phyloP scores from a whole-genome alignment of 2,329 filamentous ascomycete genomes.

The Trichoderma arundinaceum region DNA sequence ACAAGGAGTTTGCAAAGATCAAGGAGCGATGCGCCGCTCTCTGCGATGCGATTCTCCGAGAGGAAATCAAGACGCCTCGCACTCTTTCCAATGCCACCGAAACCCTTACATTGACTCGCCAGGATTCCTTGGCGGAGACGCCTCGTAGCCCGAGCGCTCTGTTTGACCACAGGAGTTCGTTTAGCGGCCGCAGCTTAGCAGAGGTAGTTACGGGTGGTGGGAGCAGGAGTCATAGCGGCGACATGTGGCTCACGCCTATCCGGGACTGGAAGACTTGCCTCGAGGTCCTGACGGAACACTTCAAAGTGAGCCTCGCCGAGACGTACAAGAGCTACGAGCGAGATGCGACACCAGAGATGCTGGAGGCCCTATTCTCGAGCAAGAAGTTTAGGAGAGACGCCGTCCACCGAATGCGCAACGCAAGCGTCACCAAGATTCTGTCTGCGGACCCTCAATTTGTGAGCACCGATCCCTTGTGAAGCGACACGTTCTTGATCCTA shows the following conservation, averaged over 20 bases:
- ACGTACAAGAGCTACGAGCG: slow-evolving; percentile 55
- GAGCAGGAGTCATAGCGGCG: slow-evolving; percentile 38
- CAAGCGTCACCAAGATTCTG: slow-evolving; percentile 50
- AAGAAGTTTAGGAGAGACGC: slow-evolving; percentile 50
- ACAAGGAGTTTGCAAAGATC: slow-evolving; percentile 51
- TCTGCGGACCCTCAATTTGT: slow-evolving; percentile 54
- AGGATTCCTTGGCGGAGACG: slow-evolving; percentile 43
- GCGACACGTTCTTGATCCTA: background rate
- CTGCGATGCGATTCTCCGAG: slow-evolving; percentile 50
- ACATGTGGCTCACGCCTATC: slow-evolving; percentile 48
- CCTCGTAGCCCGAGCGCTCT: slow-evolving; percentile 41
- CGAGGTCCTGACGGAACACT: slow-evolving; percentile 49
- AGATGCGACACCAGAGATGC: slow-evolving; percentile 50
- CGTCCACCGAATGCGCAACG: slow-evolving; percentile 54
- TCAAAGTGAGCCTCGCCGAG: slow-evolving; percentile 49
- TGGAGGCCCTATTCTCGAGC: slow-evolving; percentile 51
- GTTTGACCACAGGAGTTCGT: slow-evolving; percentile 48
- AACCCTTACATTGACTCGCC: slow-evolving; percentile 35
- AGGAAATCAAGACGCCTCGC: slow-evolving; percentile 45
- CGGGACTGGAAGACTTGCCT: slow-evolving; percentile 54
- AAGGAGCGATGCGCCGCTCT: slow-evolving; percentile 49
- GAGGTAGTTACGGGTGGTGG: slow-evolving; percentile 42
- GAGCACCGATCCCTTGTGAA: slow-evolving; percentile 31
- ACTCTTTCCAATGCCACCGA: slow-evolving; percentile 36
- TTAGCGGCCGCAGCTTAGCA: slow-evolving; percentile 45